Evolutionary conservation across 2,329 filamentous ascomycete species (phyloP), one percentile per base, ranked within the genome.

Genomic region (Paracoccidioides lutzii): DNA sequence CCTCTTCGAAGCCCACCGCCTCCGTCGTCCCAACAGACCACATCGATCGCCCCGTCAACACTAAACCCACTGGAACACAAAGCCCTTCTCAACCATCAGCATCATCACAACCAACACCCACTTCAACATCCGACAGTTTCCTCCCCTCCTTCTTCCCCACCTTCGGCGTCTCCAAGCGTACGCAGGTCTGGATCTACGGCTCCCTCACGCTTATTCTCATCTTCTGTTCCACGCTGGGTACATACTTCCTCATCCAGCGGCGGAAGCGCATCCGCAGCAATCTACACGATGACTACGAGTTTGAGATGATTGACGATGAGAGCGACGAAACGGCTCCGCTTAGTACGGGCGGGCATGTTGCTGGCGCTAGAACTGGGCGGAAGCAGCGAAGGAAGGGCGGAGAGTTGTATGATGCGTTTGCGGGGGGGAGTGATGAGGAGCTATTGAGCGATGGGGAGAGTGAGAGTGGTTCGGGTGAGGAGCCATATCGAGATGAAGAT

Each of bases 401-500:
- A 33, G 91, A 97, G 74, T 75, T 98, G 46, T 98, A 98, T 69
- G 93, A 98, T 75, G 93, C 93, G 4, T 98, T 98, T 77, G 93
- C 93, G 0, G 90, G 88, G 14, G 91, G 90, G 53, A 91, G 91
- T 57, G 90, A 93, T 56, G 86, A 88, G 55, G 83, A 86, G 57
- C 65, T 81, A 43, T 73, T 81, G 58, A 77, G 73, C 73, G 15
- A 70, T 67, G 67, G 70, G 35, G 69, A 71, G 54, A 72, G 66
- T 4, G 59, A 55, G 12, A 42, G 74, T 73, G 4, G 68, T 65
- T 48, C 35, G 40, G 54, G 48, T 35, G 67, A 67, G 42, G 68
- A 63, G n/a, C 64, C 67, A 3, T 72, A 72, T 55, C 64, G 59
- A 6, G 55, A 55, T 51, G 55, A 56, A n/a, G 55, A 42, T 14